These are phyloP conservation scores for Eucalyptus guilfoylei DNA, from an alignment of 345 rosid species.

Conservation along the genomic window DNA sequence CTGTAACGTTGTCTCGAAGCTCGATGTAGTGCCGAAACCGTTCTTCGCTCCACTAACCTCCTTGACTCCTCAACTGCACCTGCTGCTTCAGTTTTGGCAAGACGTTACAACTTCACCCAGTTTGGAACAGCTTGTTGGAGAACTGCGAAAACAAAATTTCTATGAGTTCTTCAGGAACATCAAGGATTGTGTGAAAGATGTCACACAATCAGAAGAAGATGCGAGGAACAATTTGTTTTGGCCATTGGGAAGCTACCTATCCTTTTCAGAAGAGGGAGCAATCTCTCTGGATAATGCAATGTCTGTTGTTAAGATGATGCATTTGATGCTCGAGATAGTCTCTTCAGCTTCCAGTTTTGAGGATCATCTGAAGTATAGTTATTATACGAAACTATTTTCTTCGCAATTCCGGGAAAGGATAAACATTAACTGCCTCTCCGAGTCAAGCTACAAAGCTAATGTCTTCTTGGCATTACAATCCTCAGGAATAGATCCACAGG, in stretches of 20 bases:
- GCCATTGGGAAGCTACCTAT: constrained; percentile 70
- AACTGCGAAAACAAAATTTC: not conserved
- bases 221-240: constrained; percentile 9
- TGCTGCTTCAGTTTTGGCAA: constrained; percentile 1
- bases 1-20: constrained; percentile 49
- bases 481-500: constrained; percentile 32
- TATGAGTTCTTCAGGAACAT: constrained; percentile 8
- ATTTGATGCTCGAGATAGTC: constrained; percentile 16
- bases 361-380: constrained; percentile 30
- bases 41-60: constrained; percentile 21
- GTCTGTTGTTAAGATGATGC: constrained; percentile 44
- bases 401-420: constrained; percentile 22
- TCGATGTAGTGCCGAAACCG: constrained; percentile 44
- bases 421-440: constrained; percentile 13
- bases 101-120: not conserved
- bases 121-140: constrained; percentile 8
- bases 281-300: constrained; percentile 53
- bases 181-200: not conserved
- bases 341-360: constrained; percentile 18
- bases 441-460: constrained; percentile 49
- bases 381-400: constrained; percentile 22
- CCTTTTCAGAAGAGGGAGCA: constrained; percentile 68
- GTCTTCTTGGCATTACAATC: constrained; percentile 56
- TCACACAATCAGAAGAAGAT: not conserved
- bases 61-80: constrained; percentile 4